Evolutionary conservation across 495 filamentous ascomycete species (phyloP).

Genomic region (Massariosphaeria phaeospora): DNA sequence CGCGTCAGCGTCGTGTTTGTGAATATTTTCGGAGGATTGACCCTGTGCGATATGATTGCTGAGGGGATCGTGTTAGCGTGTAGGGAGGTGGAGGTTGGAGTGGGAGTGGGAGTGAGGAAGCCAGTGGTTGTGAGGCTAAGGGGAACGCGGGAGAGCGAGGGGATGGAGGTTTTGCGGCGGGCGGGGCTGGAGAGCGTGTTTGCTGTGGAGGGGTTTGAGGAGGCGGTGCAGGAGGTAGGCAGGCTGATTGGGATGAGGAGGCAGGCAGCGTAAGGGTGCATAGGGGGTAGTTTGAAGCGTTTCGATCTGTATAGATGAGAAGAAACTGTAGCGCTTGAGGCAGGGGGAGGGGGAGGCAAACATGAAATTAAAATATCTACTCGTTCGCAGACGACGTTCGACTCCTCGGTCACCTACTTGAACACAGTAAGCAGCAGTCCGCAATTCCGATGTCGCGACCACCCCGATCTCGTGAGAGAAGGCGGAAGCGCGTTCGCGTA

Average conservation of each 20-base stretch:
- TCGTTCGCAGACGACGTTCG: background rate
- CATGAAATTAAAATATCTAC: slow-evolving; percentile 15
- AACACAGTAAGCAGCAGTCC: too few species aligned
- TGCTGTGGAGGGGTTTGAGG: slow-evolving; percentile 72
- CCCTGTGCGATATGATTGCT: slow-evolving; percentile 83
- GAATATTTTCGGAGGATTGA: slow-evolving; percentile 88
- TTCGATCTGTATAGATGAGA: too few species aligned
- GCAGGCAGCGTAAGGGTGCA: background rate
- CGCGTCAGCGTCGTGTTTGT: slow-evolving; percentile 74
- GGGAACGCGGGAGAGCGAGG: slow-evolving; percentile 75
- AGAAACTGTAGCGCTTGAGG: too few species aligned
- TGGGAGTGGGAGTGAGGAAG: slow-evolving; percentile 83
- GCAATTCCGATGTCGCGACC: too few species aligned
- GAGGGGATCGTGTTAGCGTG: slow-evolving; percentile 75
- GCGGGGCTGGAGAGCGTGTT: slow-evolving; percentile 20
- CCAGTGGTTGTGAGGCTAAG: too few species aligned
- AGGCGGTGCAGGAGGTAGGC: slow-evolving; percentile 70
- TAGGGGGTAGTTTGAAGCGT: background rate
- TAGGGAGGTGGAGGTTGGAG: slow-evolving; percentile 58
- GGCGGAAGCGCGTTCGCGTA: background rate
- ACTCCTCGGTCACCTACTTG: background rate
- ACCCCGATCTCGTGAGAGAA: slow-evolving; percentile 5
- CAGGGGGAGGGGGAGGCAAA: background rate
- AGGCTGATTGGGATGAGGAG: slow-evolving; percentile 50
- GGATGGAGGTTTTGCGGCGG: slow-evolving; percentile 60